Evolutionary conservation across 1,139 yeast genomes (phyloP), one percentile per base, ranked within the genome.

Genomic region (Debaryomyces sp.): DNA sequence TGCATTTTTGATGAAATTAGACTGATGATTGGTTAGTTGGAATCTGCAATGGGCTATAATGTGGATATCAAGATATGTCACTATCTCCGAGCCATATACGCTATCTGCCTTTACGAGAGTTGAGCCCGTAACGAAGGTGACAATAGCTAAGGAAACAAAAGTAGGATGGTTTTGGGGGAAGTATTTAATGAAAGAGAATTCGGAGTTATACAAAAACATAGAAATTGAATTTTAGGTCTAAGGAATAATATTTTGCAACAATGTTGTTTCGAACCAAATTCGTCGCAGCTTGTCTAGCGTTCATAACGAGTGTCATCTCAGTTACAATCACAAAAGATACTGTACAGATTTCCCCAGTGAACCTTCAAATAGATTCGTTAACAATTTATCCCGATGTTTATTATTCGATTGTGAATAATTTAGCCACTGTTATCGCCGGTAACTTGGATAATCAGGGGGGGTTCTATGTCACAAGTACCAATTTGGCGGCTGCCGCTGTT

Each of bases 361-460:
- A 54, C 33, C 52, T 63, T 44, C 43, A 51, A 27, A 55, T 64
- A 44, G 55, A 47, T 50, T 52, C 48, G 23, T 52, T 59, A 17
- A 51, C 37, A 13, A 48, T 50, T 18, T 44, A 47, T 3, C 35
- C 43, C 17, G 47, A 48, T 23, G 50, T 43, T 15, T 68, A 61
- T 51, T 70, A 68, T 67, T 69, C 75, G 23, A 64, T 70, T 32
- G 54, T 70, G 45, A 59, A 70, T 53, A 68, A 68, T 49, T 64
- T 65, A 22, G 47, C 57, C 43, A 53, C 64, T 15, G 49, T 60
- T 4, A 55, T 64, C 39, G 56, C 57, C 27, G 71, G 73, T 13
- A 44, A 48, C 24, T 56, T 70, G 26, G 38, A 51, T 17, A 59
- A 58, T 30, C 54, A 62, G 15, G 71, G 70, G 44, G 62, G 59